phyloP scores from a whole-genome alignment of 192 early-diverging fungal species.

The Coemansia sp. region DNA sequence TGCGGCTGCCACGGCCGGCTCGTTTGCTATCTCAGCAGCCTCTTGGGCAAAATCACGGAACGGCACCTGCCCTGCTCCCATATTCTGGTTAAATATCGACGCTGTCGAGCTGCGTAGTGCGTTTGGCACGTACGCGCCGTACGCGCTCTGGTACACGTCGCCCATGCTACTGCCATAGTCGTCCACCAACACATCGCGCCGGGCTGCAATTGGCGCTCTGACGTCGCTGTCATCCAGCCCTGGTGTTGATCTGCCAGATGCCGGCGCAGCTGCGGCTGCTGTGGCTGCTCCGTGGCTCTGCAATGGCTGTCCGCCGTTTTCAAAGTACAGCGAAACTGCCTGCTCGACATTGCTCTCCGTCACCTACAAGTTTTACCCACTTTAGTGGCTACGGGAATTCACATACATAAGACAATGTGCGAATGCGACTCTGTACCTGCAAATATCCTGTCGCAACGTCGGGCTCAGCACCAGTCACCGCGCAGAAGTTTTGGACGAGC shows the following conservation, averaged over 20 bases:
- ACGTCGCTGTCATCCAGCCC: constrained; percentile 55
- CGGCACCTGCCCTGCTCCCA: constrained; percentile 49
- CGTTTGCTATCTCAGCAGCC: constrained; percentile 57
- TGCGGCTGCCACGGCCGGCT: constrained; percentile 11
- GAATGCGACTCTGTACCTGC: constrained; percentile 20
- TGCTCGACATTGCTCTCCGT: constrained; percentile 71
- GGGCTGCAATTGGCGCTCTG: constrained; percentile 83
- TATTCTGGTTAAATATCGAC: constrained; percentile 55
- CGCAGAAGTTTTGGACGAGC: constrained; percentile 57
- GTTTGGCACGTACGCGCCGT: not conserved
- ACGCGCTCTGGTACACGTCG: constrained; percentile 7
- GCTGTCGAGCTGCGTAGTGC: not conserved
- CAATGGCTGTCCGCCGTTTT: constrained; percentile 70
- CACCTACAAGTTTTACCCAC: constrained; percentile 54
- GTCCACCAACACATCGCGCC: constrained; percentile 72
- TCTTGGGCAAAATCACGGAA: constrained; percentile 70
- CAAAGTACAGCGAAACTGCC: constrained; percentile 81
- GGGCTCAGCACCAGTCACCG: constrained; percentile 72
- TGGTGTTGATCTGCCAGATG: not conserved
- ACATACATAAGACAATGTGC: not conserved
- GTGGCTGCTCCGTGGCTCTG: constrained; percentile 11
- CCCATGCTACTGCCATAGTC: constrained; percentile 17
- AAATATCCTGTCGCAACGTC: constrained; percentile 70
- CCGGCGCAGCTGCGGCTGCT: constrained; percentile 11
- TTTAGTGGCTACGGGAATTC: not conserved